Evolutionary conservation across 2,329 filamentous ascomycete genomes (phyloP), one percentile per base, ranked within the genome.

Genomic region (Kalmusia sp.): DNA sequence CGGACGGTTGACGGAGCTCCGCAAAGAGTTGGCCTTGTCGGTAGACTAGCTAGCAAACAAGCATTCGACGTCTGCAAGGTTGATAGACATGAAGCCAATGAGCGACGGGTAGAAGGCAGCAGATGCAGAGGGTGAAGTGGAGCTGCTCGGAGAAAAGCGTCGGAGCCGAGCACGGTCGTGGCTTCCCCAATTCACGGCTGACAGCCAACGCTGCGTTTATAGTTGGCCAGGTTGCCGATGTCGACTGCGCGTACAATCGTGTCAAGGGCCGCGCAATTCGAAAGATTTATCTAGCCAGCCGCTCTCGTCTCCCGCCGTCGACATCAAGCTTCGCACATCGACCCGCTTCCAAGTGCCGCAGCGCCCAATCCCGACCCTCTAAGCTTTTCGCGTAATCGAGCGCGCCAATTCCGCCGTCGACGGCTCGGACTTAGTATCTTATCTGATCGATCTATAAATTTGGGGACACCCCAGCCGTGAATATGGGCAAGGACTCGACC

Each of bases 381-480:
- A 19, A 14, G 28, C 38, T 30, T n/a, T 22, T 50, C 38, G 38
- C 47, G 61, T 61, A 57, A 59, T 55, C 53, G 55, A 62, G 62
- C 63, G 43, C 57, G 12, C 54, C 63, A 59, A 65, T 71, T 64
- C 66, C 66, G 67, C 58, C 21, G 12, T 61, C 65, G 62, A 64
- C 58, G 21, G n/a, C 44, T 47, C 44, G 44, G 33, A 35, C n/a
- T 38, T 47, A 30, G 38, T 12, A 70, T 72, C 68, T 73, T 64
- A 70, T 71, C 70, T 63, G 64, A 70, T 70, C 61, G n/a, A 38
- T 27, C 48, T 51, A 61, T 58, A 60, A 65, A 60, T 59, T 54
- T 27, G 52, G 24, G 34, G 39, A 8, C 17, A 22, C 54, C 52
- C 46, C 37, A 25, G 22, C 51, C 19, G 47, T 41, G 35, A 44